Conservation (phyloP, 345 rosid genomes). For the Sonneratia caseolaris region DNA sequence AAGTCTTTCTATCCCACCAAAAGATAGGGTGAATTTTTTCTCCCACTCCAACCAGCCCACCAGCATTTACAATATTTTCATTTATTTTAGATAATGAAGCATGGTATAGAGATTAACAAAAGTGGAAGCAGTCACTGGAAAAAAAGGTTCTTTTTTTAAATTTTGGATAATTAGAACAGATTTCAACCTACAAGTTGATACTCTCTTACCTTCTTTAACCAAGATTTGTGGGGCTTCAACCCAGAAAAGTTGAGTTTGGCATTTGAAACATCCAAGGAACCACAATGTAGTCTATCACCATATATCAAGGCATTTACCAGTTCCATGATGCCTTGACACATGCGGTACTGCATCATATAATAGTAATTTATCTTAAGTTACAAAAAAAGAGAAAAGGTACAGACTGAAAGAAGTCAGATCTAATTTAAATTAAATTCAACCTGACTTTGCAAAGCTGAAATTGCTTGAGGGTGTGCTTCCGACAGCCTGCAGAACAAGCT, state of each 20-base stretch:
- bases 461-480: slow-evolving; percentile 97
- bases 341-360: slow-evolving; percentile 61
- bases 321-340: slow-evolving; percentile 91
- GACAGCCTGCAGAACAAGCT: slow-evolving; percentile 96
- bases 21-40: no score
- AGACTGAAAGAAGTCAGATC: neutral
- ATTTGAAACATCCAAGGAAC: slow-evolving; percentile 75
- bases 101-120: neutral
- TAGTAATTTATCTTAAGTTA: slow-evolving; percentile 7
- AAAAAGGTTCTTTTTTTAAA: no score
- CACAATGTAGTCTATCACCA: slow-evolving; percentile 78
- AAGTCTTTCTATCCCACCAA: no score
- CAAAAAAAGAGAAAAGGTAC: slow-evolving; percentile 6
- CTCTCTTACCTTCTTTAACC: slow-evolving; percentile 62
- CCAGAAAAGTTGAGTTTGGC: slow-evolving; percentile 49
- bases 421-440: slow-evolving; percentile 17
- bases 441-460: slow-evolving; percentile 94
- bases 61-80: neutral
- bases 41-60: neutral
- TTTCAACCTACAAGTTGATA: neutral
- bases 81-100: neutral
- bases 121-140: neutral
- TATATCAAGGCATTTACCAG: slow-evolving; percentile 87
- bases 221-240: slow-evolving; percentile 31
- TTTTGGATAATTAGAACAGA: no score